phyloP scores from a whole-genome alignment of 2,329 filamentous ascomycete species.

The Cercospora nicotianae region DNA sequence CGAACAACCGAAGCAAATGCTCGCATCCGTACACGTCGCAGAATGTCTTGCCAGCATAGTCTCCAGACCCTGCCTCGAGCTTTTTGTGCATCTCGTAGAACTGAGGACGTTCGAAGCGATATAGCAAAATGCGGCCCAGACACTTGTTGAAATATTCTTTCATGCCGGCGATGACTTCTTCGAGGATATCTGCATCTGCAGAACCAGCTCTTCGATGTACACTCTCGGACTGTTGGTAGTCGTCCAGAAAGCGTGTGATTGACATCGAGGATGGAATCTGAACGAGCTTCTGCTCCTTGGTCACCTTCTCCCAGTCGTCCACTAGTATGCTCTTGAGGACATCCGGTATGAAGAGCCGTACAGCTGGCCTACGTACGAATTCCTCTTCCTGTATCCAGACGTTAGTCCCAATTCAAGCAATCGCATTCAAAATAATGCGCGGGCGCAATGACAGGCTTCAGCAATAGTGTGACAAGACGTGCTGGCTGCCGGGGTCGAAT shows the following conservation, averaged over 20 bases:
- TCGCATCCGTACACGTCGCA: slow-evolving; percentile 89
- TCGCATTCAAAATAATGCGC: neutral
- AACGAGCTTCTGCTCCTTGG: slow-evolving; percentile 88
- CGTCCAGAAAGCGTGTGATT: slow-evolving; percentile 74
- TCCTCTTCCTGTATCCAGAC: slow-evolving; percentile 74
- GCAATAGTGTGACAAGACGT: neutral
- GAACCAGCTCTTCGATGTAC: slow-evolving; percentile 65
- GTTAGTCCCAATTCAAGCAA: slow-evolving; percentile 11
- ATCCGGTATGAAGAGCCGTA: slow-evolving; percentile 84
- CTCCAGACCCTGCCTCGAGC: slow-evolving; percentile 61
- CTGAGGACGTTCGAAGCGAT: slow-evolving; percentile 89
- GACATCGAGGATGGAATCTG: slow-evolving; percentile 76
- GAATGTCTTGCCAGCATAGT: slow-evolving; percentile 68
- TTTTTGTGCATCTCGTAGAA: slow-evolving; percentile 74
- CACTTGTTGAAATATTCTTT: slow-evolving; percentile 93
- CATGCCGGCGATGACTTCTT: slow-evolving; percentile 83
- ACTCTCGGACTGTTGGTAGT: slow-evolving; percentile 78
- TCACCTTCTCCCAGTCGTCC: slow-evolving; percentile 98
- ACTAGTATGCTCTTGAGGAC: slow-evolving; percentile 88
- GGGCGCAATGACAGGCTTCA: neutral
- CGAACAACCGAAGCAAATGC: slow-evolving; percentile 83
- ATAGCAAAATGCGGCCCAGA: slow-evolving; percentile 83
- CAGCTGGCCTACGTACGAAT: slow-evolving; percentile 79
- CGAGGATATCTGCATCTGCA: slow-evolving; percentile 78
- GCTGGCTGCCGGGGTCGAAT: neutral